Evolutionary conservation across 1,284 basidiomycete species (phyloP).

Genomic region (Salmacisia buchloeana): DNA sequence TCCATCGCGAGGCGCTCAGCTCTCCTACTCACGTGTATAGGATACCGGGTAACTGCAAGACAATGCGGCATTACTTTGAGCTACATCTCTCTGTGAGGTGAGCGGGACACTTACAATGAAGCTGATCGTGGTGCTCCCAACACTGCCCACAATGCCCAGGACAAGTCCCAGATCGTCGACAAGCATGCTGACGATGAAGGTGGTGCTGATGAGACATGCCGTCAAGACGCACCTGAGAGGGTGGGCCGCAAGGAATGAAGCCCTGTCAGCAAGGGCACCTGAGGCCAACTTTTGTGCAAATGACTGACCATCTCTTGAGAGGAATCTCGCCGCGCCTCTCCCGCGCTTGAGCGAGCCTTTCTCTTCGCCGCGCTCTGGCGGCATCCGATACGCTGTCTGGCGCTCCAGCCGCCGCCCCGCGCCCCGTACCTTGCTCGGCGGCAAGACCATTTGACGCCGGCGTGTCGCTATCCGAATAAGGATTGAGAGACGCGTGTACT

Average conservation of each 20-base stretch:
- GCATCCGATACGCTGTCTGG: background rate
- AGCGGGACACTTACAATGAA: conserved; percentile 62
- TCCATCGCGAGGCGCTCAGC: too few species aligned
- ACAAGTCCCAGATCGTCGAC: conserved; percentile 47
- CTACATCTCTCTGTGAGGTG: background rate
- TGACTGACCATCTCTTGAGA: conserved; percentile 12
- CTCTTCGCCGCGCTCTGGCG: background rate
- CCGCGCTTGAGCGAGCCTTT: background rate
- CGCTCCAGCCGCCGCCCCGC: too few species aligned
- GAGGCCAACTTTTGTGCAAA: background rate
- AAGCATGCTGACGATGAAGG: conserved; percentile 36
- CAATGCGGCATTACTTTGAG: too few species aligned
- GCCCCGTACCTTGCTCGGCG: too few species aligned
- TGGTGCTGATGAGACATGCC: conserved; percentile 31
- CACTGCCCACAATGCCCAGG: conserved; percentile 85
- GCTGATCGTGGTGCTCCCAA: conserved; percentile 90
- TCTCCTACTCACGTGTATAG: conserved; percentile 29
- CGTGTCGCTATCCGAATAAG: too few species aligned
- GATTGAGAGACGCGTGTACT: background rate
- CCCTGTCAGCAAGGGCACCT: background rate
- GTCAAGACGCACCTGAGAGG: conserved; percentile 36
- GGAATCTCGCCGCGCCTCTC: conserved; percentile 14
- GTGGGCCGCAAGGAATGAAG: background rate
- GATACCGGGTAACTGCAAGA: conserved; percentile 62
- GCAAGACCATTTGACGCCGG: too few species aligned